Base-by-base conservation (phyloP, 2,329 filamentous ascomycete genomes). In the Penicillium thymicola region DNA sequence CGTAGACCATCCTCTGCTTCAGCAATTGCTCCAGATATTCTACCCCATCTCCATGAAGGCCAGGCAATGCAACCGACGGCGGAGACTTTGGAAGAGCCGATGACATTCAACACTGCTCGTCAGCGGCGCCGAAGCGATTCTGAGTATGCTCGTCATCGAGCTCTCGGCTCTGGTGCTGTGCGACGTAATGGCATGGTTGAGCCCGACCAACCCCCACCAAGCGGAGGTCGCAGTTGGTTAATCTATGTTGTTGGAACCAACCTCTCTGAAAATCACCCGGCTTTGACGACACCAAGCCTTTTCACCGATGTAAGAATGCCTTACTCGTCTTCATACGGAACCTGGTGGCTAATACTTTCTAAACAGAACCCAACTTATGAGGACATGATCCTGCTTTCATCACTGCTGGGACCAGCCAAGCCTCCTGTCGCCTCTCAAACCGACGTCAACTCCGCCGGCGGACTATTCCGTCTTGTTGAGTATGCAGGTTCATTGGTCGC, bases 241-340 rank as follows among this genome's bases (percentile, higher is more conserved):
- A 88, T 89, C 51, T 89, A 89, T 67, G 85, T 89, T 9, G 81
- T 89, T 50, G 86, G 86, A 43, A 86, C 86, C 41, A 88, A 86
- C 62, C 83, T 88, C 51, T 85, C 86, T 2, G 85, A 88, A 64
- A 87, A 88, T 62, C 86, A 89, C 67, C 86, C 86, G 23, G 86
- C 87, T 23, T 81, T 89, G 59, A 86, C 85, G 8, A 87, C 86
- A 21, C 86, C 86, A 13, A 88, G 85, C 63, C 76, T 89, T 11
- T 89, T 88, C 68, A 89, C 85, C 18, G 86, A 89, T 72, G 85
- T 86, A 75, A 70, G 76, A 67, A 41, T 46, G 13, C 42, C 23
- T 43, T 27, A 30, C 18, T 36, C 4, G 44, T 14, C 34, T 21
- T 28, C 43, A 21, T 46, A 49, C 9, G 9, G 21, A 27, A 52